A percentile compares a stretch with the other conserved stretches of the same genome.
Evolutionary conservation across 768 basidiomycete species (phyloP).

Genomic region (Arthromyces matolae): DNA sequence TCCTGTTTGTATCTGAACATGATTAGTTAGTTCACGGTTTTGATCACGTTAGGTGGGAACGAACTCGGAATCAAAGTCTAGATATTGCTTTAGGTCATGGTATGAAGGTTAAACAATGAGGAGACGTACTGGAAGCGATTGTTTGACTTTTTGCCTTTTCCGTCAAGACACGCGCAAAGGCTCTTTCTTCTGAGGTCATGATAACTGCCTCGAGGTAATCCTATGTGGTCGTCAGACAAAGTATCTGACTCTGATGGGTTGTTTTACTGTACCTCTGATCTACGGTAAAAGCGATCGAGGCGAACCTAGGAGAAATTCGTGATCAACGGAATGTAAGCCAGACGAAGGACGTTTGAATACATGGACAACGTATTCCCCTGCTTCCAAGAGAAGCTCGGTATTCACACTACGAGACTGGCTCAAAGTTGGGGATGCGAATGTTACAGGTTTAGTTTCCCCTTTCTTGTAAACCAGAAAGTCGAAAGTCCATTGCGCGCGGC

Average conservation of each 20-base stretch:
- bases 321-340: neutral
- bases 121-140: constrained; percentile 15
- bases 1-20: too few species aligned
- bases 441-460: constrained; percentile 33
- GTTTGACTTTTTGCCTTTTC: constrained; percentile 15
- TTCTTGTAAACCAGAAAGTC: constrained; percentile 46
- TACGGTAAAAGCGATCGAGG: too few species aligned
- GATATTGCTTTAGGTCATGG: neutral
- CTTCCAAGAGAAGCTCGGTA: constrained; percentile 33
- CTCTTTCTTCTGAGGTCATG: neutral
- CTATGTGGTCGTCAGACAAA: too few species aligned
- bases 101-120: neutral
- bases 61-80: constrained; percentile 15
- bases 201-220: neutral
- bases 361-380: constrained; percentile 41
- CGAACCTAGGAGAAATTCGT: constrained; percentile 9
- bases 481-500: constrained; percentile 36
- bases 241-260: too few species aligned
- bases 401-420: constrained; percentile 31
- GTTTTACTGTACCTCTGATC: too few species aligned
- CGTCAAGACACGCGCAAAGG: constrained; percentile 8
- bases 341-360: constrained; percentile 18
- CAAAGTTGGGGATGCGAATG: constrained; percentile 28
- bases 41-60: neutral
- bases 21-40: neutral